Evolutionary conservation across 139 green algal species (phyloP).

Genomic region (Klebsormidium nitens): DNA sequence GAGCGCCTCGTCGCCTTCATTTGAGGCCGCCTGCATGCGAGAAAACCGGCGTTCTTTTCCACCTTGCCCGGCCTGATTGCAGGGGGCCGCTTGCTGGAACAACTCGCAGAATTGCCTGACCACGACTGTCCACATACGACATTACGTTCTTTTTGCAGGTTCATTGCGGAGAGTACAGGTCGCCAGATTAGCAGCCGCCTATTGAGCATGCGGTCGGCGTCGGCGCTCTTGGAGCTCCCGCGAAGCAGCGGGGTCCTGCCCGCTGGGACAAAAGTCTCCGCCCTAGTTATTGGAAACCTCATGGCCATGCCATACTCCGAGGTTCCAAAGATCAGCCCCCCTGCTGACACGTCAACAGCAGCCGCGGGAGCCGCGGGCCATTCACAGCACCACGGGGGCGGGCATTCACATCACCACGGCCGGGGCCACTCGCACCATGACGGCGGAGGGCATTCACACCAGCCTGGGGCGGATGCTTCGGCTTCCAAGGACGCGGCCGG

Average conservation of each 20-base stretch:
- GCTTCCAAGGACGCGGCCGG: too few relatives aligned
- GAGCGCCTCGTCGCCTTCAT: too few relatives aligned
- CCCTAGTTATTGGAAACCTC: constrained; percentile 25
- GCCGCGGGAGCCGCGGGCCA: not conserved
- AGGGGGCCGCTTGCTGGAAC: too few relatives aligned
- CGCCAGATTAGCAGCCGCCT: constrained; percentile 89
- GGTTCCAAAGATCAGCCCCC: too few relatives aligned
- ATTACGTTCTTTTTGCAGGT: constrained; percentile 13
- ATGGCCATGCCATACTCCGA: not conserved
- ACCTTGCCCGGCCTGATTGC: too few relatives aligned
- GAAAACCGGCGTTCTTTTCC: too few relatives aligned
- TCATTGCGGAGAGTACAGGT: constrained; percentile 70
- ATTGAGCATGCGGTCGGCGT: constrained; percentile 64
- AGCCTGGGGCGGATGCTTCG: too few relatives aligned
- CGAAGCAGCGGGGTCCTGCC: constrained; percentile 22
- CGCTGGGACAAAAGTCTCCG: constrained; percentile 33
- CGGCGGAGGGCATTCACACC: too few relatives aligned
- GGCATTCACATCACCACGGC: not conserved
- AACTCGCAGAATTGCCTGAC: too few relatives aligned
- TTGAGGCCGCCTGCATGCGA: too few relatives aligned
- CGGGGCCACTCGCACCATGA: constrained; percentile 6
- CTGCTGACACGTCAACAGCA: not conserved
- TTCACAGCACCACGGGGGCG: not conserved
- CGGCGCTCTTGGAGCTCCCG: constrained; percentile 69
- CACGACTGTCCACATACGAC: too few relatives aligned